Evolutionary conservation across 371 early-diverging fungal genomes (phyloP), one percentile per base, ranked within the genome.

Genomic region (Syncephalastrum sp.): DNA sequence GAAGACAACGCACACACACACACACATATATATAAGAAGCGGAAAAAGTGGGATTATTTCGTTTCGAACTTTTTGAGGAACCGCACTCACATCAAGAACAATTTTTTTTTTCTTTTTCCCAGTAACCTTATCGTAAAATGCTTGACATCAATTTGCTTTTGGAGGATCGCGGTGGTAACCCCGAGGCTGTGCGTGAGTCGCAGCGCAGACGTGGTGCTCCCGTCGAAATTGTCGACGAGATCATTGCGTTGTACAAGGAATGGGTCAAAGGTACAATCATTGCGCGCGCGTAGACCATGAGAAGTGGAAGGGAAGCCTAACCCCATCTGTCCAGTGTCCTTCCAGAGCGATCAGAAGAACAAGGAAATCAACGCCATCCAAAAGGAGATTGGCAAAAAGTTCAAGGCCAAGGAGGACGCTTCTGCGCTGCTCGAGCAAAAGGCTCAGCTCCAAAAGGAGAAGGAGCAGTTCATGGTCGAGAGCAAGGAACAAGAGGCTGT

Each of bases 151-250:
- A 91, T 68, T 81, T 95, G 61, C 87, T 98, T 60, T 82, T 94
- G 51, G 85, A 82, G 55, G 95, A 93, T 49, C 93, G 93, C 77
- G 99, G 98, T 65, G 97, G 97, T 54, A 92, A 97, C 63, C 97
- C 97, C 17, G 96, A 97, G 47, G 69, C 88, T 44, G 89, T 98
- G 56, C 84, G 86, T 58, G 94, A 95, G 73, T 97, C 98, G 44
- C 95, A 97, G 79, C 85, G 92, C 38, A 85, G 89, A 71, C 88
- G 99, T 49, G 95, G 93, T 45, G 93, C 82, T 58, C 63, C 81
- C 16, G 93, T 91, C 49, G 91, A 93, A 71, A 57, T 89, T 19
- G 94, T 98, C 23, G 99, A 98, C 70, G 87, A 94, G 69, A 85
- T 97, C 60, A 91, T 97, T 72, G 88, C 76, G 33, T 77, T 92